Evolutionary conservation across 495 filamentous ascomycete species (phyloP), one percentile per base, ranked within the genome.

Genomic region (Cladorrhinum samala): DNA sequence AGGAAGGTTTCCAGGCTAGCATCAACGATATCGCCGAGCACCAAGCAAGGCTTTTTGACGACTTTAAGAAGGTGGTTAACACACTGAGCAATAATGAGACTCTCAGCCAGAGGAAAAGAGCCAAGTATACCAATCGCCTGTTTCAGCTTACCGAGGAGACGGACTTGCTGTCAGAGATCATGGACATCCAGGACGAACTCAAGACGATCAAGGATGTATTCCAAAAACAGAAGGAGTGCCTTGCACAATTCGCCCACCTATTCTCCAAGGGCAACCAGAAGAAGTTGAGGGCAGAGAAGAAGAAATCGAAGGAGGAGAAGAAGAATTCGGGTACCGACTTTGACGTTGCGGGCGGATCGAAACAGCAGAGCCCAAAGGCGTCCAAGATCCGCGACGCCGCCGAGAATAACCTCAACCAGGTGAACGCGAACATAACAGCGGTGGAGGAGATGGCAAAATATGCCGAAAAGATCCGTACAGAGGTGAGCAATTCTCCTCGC

Each of bases 1-100:
- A 60, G 30, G 54, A 57, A 14, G 56, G 54, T 25, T 60, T 60
- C 41, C 58, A 60, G 47, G 56, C 53, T 2, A 57, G 54, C 54
- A 60, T 60, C 41, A 60, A 57, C 46, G 49, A 51, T 4, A 49
- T 60, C 18, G 52, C 49, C 2, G 49, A 52, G 18, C 11, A n/a
- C 4, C 49, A 43, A 33, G 38, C 49, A 27, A 7, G 14, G 2
- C 38, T 41, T 7, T 52, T 52, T 27, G 9, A 44, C 8, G 9
- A 52, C 2, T 52, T 52, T 39, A 45, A 43, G 8, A n/a, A 2
- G 3, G n/a, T 52, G n/a, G 49, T 52, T 38, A 36, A 43, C 3
- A 13, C 20, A 1, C 27, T 52, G 39, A 44, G n/a, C 11, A 11
- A n/a, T n/a, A n/a, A 52, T 16, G 40, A 45, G 16, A 25, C 17